Evolutionary conservation across 371 early-diverging fungal genomes (phyloP).

Genomic region (Mortierella sp.): DNA sequence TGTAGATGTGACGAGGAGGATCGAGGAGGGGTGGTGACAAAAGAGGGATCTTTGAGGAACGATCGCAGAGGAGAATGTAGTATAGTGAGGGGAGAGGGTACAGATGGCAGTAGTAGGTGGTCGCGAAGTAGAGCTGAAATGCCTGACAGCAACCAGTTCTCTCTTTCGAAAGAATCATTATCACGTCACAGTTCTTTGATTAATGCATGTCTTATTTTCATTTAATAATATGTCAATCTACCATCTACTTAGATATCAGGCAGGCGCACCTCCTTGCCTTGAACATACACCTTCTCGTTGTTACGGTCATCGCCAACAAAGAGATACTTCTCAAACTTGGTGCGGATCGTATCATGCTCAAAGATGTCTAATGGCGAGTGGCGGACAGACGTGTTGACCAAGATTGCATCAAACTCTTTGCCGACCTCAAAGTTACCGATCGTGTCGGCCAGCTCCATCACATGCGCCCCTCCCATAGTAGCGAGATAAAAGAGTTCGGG

Average conservation of each 20-base stretch:
- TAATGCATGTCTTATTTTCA: neutral
- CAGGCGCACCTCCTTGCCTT: constrained; percentile 35
- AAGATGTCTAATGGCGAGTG: constrained; percentile 67
- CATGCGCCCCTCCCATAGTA: constrained; percentile 91
- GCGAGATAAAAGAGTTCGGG: constrained; percentile 88
- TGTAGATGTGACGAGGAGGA: neutral
- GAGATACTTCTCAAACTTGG: constrained; percentile 48
- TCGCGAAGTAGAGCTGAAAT: neutral
- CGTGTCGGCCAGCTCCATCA: constrained; percentile 75
- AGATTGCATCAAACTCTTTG: constrained; percentile 93
- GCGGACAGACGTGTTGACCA: constrained; percentile 73
- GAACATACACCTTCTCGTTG: constrained; percentile 44
- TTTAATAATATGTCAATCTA: too few species aligned
- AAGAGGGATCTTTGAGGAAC: neutral
- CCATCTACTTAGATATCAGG: constrained; percentile 15
- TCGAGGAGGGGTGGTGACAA: neutral
- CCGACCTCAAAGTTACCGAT: constrained; percentile 88
- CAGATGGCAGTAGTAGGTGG: neutral
- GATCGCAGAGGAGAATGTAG: neutral
- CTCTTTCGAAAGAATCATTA: too few species aligned
- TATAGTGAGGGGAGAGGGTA: neutral
- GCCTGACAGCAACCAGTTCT: neutral
- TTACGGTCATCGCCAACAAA: constrained; percentile 55
- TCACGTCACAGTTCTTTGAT: neutral
- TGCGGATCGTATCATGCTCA: constrained; percentile 61